Base-by-base conservation (phyloP, 2,329 filamentous ascomycete species). In the Graphiopsis chlorocephala region DNA sequence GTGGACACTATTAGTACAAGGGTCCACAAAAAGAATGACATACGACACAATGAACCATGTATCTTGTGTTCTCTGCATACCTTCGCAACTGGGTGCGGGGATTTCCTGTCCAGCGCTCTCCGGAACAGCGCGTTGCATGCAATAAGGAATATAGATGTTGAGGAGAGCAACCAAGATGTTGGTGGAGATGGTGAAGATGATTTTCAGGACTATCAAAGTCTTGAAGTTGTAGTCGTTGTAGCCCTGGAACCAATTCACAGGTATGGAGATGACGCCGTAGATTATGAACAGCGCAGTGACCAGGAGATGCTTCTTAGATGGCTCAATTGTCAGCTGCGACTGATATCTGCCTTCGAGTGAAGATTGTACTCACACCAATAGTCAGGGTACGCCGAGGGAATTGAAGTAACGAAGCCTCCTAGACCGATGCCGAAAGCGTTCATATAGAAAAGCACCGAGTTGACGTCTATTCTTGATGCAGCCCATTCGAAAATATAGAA, bases 71-170 rank as follows among this genome's bases (percentile, higher is more conserved):
- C 45, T 47, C 15, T 47, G n/a, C 26, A 35, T 38, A 61, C 57
- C 45, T 33, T 48, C 50, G 25, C 28, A 14, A n/a, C n/a, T n/a
- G n/a, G n/a, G 29, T 38, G 17, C n/a, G 35, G n/a, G 31, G 56
- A 28, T 53, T 17, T 28, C 38, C 52, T 3, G 2, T 56, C 48
- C 31, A 15, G 50, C 26, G 15, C 29, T 56, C 47, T 53, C 64
- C n/a, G 48, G 45, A 17, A 45, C 64, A 62, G 33, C 33, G 47
- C 15, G 25, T 14, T 59, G 59, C 64, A 65, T 65, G 50, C 64
- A 65, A 35, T 63, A 61, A 25, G 64, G 64, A 25, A 65, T 63
- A 59, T 63, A 65, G 38, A 65, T 65, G 58, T 65, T 63, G 31
- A 63, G 59, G 14, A 65, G 28, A 25, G 59, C 64, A 28, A 63